Evolutionary conservation across 805 yeast species (phyloP), one percentile per base, ranked within the genome.

Genomic region (Kodamaea laetipori): DNA sequence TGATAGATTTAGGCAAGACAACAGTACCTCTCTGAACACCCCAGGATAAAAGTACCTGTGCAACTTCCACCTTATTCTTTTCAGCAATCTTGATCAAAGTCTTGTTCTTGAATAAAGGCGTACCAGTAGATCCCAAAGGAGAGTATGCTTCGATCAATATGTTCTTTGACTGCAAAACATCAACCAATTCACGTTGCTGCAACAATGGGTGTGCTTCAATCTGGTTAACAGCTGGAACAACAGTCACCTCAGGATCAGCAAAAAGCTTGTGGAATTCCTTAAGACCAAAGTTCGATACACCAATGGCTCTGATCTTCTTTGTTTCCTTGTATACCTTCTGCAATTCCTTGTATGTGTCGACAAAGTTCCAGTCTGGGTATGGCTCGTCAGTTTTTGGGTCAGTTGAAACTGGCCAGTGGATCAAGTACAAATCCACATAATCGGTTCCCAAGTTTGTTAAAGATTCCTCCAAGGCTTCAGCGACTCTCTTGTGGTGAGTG

Each of bases 361-460:
- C 53, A 56, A 71, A 80, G 46, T 61, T 55, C 40, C 60, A 55
- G 46, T 67, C 54, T 66, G 71, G 34, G 71, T 63, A 49, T 6
- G 38, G 10, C 30, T 45, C 41, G 11, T 60, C 60, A 13, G 67
- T 67, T 52, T 66, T 58, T n/a, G 71, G 63, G 41, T 72, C 75
- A 46, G 77, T 61, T 9, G 84, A 69, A 32, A 77, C 76, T 4
- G 96, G 96, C 95, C 95, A 88, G 65, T 88, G 96, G 60, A 87
- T 75, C 57, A 88, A 73, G 59, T 82, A 81, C 46, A 88, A 67
- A 59, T 88, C 96, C 41, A 88, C 84, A 56, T 88, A 88, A 39
- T 84, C 92, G 52, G 86, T 57, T 0, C 81, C 82, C 48, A 87
- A 70, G 56, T 82, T 79, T 52, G 73, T 54, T 55, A 87, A 70